Conservation (phyloP, 1,139 yeast genomes). For the Geotrichum australiense region DNA sequence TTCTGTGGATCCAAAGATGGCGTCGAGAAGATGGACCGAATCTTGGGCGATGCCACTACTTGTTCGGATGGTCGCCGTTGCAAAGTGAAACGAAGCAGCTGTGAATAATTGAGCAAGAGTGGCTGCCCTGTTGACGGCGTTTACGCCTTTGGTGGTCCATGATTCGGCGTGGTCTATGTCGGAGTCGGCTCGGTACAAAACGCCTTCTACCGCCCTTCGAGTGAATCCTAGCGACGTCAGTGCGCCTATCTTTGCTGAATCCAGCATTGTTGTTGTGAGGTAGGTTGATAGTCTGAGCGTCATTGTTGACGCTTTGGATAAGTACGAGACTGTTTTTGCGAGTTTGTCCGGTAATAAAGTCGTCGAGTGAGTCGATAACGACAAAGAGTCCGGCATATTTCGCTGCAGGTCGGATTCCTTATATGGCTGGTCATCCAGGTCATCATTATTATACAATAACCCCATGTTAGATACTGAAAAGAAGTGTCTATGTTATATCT, state of each 20-base stretch:
- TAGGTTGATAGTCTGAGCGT: slow-evolving; percentile 29
- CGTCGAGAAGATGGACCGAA: slow-evolving; percentile 30
- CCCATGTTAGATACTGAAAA: too few species aligned
- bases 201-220: slow-evolving; percentile 29
- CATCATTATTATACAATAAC: too few species aligned
- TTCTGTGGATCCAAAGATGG: slow-evolving; percentile 33
- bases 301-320: slow-evolving; percentile 29
- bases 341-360: slow-evolving; percentile 29
- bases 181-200: slow-evolving; percentile 29
- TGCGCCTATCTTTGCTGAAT: slow-evolving; percentile 27
- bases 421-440: not conserved
- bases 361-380: slow-evolving; percentile 17
- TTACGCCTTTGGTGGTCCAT: slow-evolving; percentile 24
- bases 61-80: slow-evolving; percentile 25
- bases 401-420: not conserved
- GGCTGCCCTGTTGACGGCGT: slow-evolving; percentile 26
- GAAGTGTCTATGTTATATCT: too few species aligned
- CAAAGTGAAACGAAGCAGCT: slow-evolving; percentile 30
- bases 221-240: slow-evolving; percentile 29
- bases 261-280: slow-evolving; percentile 26
- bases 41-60: slow-evolving; percentile 30
- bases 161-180: slow-evolving; percentile 25
- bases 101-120: slow-evolving; percentile 30
- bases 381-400: slow-evolving; percentile 9
- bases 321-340: slow-evolving; percentile 27